Conservation (phyloP, 192 early-diverging fungal species). For the Geranomyces michiganensis region DNA sequence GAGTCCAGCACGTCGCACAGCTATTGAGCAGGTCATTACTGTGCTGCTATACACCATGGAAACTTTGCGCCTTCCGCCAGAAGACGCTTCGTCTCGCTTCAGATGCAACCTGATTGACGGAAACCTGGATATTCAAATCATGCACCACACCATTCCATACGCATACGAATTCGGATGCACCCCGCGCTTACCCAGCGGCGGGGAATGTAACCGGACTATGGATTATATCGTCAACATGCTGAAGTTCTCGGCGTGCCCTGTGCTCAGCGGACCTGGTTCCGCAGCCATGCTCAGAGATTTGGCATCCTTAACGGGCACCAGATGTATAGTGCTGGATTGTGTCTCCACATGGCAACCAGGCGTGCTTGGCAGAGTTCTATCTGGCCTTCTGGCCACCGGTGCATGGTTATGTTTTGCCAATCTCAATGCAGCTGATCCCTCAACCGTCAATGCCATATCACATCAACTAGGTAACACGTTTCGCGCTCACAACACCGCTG, state of each 20-base stretch:
- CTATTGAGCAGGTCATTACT: conserved; percentile 5
- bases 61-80: conserved; percentile 10
- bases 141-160: conserved; percentile 25
- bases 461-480: conserved; percentile 12
- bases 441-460: not conserved
- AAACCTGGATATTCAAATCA: conserved; percentile 7
- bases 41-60: conserved; percentile 7
- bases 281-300: conserved; percentile 9
- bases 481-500: conserved; percentile 2
- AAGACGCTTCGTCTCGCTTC: not conserved
- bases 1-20: not conserved
- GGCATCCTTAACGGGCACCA: not conserved
- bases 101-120: conserved; percentile 7
- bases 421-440: not conserved
- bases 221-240: conserved; percentile 3
- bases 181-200: conserved; percentile 15
- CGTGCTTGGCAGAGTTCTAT: conserved; percentile 1
- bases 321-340: conserved; percentile 18
- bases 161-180: conserved; percentile 34
- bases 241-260: conserved; percentile 1
- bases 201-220: conserved; percentile 9
- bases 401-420: conserved; percentile 26
- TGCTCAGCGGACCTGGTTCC: conserved; percentile 3
- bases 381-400: conserved; percentile 12
- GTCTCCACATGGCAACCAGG: not conserved